Evolutionary conservation across 2,329 filamentous ascomycete genomes (phyloP).

Genomic region (Penicillium glabrum): DNA sequence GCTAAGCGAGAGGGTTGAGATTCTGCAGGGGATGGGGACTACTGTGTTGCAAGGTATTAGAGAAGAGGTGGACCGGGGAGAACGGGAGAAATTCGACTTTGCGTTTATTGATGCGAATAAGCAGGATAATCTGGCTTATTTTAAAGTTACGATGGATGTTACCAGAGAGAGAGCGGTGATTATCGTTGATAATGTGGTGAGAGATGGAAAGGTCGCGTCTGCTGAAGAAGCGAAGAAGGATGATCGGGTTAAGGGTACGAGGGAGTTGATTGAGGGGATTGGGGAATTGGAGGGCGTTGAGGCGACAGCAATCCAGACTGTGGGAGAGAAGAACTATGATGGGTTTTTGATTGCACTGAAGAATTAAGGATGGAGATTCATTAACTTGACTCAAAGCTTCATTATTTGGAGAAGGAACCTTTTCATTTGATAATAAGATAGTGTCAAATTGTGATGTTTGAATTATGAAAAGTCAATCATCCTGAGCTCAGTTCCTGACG

Average conservation of each 20-base stretch:
- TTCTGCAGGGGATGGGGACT: neutral
- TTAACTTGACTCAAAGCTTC: too few species aligned
- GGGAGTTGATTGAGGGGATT: neutral
- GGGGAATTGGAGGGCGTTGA: neutral
- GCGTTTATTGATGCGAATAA: conserved; percentile 3
- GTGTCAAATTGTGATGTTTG: too few species aligned
- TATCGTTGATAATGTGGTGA: neutral
- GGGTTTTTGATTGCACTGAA: neutral
- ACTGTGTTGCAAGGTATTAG: neutral
- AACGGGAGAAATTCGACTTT: neutral
- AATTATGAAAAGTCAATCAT: too few species aligned
- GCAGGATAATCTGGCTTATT: neutral
- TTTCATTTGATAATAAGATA: too few species aligned
- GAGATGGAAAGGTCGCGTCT: neutral
- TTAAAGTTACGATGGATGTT: neutral
- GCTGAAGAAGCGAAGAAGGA: neutral
- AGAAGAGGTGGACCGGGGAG: neutral
- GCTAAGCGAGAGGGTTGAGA: neutral
- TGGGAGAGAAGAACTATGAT: conserved; percentile 3
- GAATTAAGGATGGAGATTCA: neutral
- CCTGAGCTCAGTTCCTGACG: too few species aligned
- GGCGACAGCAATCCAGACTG: neutral
- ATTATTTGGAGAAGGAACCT: too few species aligned
- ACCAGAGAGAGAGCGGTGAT: neutral
- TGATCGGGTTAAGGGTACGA: neutral